These are phyloP conservation scores for Afroboletus lepidellus DNA, from an alignment of 1,284 basidiomycete species.

Conservation along the genomic window DNA sequence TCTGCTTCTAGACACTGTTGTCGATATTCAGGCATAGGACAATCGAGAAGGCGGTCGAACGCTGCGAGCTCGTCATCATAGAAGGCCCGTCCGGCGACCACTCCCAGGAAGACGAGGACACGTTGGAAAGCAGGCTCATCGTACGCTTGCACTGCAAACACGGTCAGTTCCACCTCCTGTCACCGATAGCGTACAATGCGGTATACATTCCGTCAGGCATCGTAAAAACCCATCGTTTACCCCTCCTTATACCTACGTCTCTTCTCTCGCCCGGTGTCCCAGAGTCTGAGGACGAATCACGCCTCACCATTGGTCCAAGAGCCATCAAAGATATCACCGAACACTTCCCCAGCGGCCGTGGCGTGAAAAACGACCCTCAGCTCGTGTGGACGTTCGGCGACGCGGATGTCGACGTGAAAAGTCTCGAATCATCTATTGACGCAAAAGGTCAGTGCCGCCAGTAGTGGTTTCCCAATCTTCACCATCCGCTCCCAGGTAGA, in stretches of 20 bases:
- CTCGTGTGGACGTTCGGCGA: conserved; percentile 73
- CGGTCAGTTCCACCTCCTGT: conserved; percentile 42
- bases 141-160: conserved; percentile 78
- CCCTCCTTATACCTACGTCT: conserved; percentile 54
- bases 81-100: conserved; percentile 45
- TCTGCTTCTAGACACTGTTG: conserved; percentile 53
- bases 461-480: background rate
- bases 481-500: conserved; percentile 42
- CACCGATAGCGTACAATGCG: background rate
- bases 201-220: conserved; percentile 50
- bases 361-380: conserved; percentile 66
- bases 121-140: conserved; percentile 67
- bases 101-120: conserved; percentile 53
- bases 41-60: conserved; percentile 71
- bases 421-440: conserved; percentile 63
- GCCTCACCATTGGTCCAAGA: conserved; percentile 65
- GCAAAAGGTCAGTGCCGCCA: conserved; percentile 48
- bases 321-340: conserved; percentile 75
- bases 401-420: conserved; percentile 64
- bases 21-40: conserved; percentile 71
- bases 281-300: conserved; percentile 55
- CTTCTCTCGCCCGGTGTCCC: conserved; percentile 62
- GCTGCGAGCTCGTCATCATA: conserved; percentile 68
- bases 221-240: conserved; percentile 73
- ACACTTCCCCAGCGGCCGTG: conserved; percentile 66